A percentile compares a stretch with the other conserved stretches of the same genome.
Conservation (phyloP, 495 filamentous ascomycete species). For the Chaetomium cochliodes region DNA sequence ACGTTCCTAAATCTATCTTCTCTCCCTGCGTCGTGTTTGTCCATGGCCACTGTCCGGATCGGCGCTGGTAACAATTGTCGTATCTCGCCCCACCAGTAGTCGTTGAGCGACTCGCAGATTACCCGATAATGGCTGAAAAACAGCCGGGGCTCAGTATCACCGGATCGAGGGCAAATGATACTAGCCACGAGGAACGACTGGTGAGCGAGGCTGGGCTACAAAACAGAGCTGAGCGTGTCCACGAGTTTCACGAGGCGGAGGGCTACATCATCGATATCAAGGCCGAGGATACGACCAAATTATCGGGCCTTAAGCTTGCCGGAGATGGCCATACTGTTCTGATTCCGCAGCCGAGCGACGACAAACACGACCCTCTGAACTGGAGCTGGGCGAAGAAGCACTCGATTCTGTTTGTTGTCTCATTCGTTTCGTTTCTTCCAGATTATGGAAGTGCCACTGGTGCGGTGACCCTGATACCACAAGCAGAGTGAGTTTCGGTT, state of each 20-base stretch:
- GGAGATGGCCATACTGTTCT: slow-evolving; percentile 51
- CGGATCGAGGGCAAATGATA: not conserved
- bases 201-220: not conserved
- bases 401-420: slow-evolving; percentile 53
- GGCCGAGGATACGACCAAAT: slow-evolving; percentile 22
- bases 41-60: no score
- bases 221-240: slow-evolving; percentile 14
- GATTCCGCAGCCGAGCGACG: slow-evolving; percentile 59
- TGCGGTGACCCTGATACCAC: slow-evolving; percentile 54
- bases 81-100: not conserved
- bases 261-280: slow-evolving; percentile 45
- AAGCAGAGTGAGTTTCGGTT: slow-evolving; percentile 40
- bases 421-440: slow-evolving; percentile 53
- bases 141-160: not conserved
- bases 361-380: slow-evolving; percentile 60
- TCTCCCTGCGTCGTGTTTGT: no score
- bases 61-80: no score
- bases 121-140: not conserved
- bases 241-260: slow-evolving; percentile 37
- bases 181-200: not conserved
- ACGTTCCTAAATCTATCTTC: no score
- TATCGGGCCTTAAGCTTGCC: slow-evolving; percentile 39
- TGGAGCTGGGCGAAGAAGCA: slow-evolving; percentile 56
- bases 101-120: not conserved
- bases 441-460: slow-evolving; percentile 59